phyloP scores from a whole-genome alignment of 129 eudicot species.

The Cynara cardunculus region DNA sequence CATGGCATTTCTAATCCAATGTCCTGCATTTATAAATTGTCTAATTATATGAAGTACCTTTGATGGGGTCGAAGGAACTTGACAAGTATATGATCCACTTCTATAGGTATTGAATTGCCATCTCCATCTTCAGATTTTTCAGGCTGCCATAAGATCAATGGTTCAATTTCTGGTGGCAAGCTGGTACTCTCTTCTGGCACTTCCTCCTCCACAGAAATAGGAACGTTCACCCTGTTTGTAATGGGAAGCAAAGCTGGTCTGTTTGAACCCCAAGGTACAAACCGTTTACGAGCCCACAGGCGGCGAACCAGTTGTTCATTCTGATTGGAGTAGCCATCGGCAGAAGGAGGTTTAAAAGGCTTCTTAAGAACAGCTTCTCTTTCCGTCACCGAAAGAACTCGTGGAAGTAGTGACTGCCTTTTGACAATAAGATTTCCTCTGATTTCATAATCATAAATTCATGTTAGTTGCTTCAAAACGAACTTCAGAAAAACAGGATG shows the following conservation, averaged over 20 bases:
- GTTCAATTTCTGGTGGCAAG: constrained; percentile 86
- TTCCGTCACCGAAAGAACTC: constrained; percentile 76
- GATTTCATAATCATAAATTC: constrained; percentile 11
- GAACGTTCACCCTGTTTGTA: constrained; percentile 40
- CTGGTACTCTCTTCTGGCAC: constrained; percentile 45
- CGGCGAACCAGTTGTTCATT: constrained; percentile 65
- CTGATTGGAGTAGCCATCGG: constrained; percentile 55
- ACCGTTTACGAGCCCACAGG: constrained; percentile 84
- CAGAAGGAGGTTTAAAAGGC: constrained; percentile 87
- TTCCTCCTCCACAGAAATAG: constrained; percentile 44
- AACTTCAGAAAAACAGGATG: neutral
- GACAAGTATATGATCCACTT: constrained; percentile 77
- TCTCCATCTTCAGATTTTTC: constrained; percentile 30
- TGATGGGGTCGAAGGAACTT: constrained; percentile 95
- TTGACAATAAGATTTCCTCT: constrained; percentile 85
- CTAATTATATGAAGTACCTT: constrained; percentile 44
- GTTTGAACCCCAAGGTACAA: constrained; percentile 94
- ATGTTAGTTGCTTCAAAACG: constrained; percentile 5
- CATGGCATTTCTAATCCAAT: neutral
- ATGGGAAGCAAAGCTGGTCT: constrained; percentile 54
- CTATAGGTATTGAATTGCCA: constrained; percentile 32
- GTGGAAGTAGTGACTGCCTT: constrained; percentile 83
- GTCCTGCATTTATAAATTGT: neutral
- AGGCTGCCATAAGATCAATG: constrained; percentile 80
- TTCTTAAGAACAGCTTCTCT: constrained; percentile 70